Base-by-base conservation (phyloP, 768 basidiomycete genomes). In the Flagelloscypha sp. region DNA sequence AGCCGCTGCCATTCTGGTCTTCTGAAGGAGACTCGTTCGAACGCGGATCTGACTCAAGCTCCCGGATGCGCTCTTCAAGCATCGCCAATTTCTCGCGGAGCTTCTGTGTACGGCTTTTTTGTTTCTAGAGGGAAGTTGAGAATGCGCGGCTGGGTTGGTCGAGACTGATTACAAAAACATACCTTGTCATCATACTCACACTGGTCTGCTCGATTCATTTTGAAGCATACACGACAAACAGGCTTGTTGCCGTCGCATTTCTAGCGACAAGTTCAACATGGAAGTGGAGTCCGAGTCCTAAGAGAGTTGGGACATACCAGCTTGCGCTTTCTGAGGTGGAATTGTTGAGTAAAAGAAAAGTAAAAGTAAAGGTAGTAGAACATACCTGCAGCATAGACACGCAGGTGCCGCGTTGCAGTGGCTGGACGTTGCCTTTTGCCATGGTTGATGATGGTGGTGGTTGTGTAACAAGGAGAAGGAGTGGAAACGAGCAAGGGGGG, bases 161-260 rank as follows among this genome's bases (percentile, higher is more conserved):
- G n/a, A n/a, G n/a, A n/a, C n/a, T n/a, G n/a, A n/a, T n/a, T n/a
- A n/a, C n/a, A n/a, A n/a, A n/a, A n/a, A n/a, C n/a, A n/a, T n/a
- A n/a, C n/a, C n/a, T 66, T 67, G 48, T 79, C 75, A 46, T 78
- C 73, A 57, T 77, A 80, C 36, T 66, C 55, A 51, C 78, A 79
- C 32, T 72, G 66, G 17, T 63, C 56, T 4, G 56, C 52, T 17
- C 75, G 56, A 48, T 69, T 70, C 57, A 74, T 69, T 43, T 72
- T 70, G 42, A 54, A 53, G 46, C 76, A 80, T 45, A 74, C 72
- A 15, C 56, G 53, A 48, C 77, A 79, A 23, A 67, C 59, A 11
- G 77, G 77, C 25, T 72, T 70, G 17, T 50, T 52, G 12, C 74
- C 74, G 47, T 77, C 74, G 48, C 77, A 80, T 70, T 73, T 71